phyloP scores from a whole-genome alignment of 768 basidiomycete species.

The Gymnopilus junonius region DNA sequence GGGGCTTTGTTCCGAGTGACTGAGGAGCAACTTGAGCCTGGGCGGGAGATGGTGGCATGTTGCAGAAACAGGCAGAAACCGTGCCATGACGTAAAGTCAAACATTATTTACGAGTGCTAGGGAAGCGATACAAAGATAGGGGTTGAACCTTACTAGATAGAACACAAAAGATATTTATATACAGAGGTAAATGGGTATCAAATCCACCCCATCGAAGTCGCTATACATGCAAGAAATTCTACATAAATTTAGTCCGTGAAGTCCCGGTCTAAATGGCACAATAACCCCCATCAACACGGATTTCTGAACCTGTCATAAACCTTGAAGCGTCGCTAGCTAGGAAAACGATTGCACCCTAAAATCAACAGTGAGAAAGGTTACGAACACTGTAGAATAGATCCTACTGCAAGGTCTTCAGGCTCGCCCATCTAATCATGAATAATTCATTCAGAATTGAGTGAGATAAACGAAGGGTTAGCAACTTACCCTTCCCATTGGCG shows the following conservation, averaged over 20 bases:
- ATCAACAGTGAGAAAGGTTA: conserved; percentile 6
- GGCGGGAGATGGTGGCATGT: conserved; percentile 16
- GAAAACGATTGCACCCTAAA: conserved; percentile 86
- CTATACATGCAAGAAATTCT: not conserved
- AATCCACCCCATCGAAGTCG: not conserved
- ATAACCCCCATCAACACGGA: conserved; percentile 91
- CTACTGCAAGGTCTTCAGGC: conserved; percentile 86
- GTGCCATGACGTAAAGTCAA: not conserved
- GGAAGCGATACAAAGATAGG: not conserved
- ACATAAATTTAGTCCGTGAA: not conserved
- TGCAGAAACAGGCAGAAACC: conserved; percentile 1
- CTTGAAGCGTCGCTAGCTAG: conserved; percentile 88
- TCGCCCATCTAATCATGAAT: conserved; percentile 70
- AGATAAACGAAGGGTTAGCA: not conserved
- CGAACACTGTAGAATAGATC: conserved; percentile 22
- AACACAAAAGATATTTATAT: not conserved
- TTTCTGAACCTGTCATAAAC: conserved; percentile 88
- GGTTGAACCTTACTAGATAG: not conserved
- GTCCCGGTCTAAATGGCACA: conserved; percentile 54
- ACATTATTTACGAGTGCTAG: too few relatives aligned
- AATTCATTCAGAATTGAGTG: not conserved
- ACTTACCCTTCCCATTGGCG: conserved; percentile 84
- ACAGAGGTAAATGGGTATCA: not conserved
- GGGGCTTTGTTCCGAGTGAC: conserved; percentile 20
- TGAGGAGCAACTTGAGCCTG: conserved; percentile 16